Conservation (phyloP, 495 filamentous ascomycete species). For the Neohortaea acidophila region DNA sequence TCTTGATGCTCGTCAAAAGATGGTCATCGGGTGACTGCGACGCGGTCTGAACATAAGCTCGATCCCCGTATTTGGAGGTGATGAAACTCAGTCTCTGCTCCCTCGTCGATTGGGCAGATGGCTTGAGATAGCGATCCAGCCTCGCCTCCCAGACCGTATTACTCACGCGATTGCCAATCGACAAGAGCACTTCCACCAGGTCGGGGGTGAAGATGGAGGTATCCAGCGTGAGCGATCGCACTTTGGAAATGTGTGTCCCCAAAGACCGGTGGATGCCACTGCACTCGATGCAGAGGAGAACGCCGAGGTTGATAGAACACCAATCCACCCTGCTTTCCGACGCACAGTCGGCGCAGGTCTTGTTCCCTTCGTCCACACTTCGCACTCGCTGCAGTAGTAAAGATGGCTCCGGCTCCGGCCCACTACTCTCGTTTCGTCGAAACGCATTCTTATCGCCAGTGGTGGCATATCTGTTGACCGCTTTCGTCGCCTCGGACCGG, state of each 20-base stretch:
- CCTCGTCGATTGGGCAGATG: constrained; percentile 56
- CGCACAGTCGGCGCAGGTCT: constrained; percentile 88
- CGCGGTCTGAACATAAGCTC: constrained; percentile 58
- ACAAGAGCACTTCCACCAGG: constrained; percentile 83
- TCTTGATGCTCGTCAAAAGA: constrained; percentile 84
- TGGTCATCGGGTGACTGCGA: constrained; percentile 80
- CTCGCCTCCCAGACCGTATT: constrained; percentile 95
- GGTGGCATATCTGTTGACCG: constrained; percentile 66
- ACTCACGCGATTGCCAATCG: constrained; percentile 82
- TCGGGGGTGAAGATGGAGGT: constrained; percentile 91
- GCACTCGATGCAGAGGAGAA: constrained; percentile 95
- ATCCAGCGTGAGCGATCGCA: constrained; percentile 88
- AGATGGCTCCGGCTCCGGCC: constrained; percentile 53
- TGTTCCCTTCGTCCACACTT: constrained; percentile 84
- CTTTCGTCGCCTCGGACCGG: constrained; percentile 34
- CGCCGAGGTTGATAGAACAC: constrained; percentile 96
- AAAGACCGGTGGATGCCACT: constrained; percentile 94
- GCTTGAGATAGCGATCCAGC: constrained; percentile 57
- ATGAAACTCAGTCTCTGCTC: constrained; percentile 89
- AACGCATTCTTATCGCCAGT: constrained; percentile 77
- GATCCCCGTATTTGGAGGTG: constrained; percentile 82
- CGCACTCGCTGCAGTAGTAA: constrained; percentile 75
- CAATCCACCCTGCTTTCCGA: constrained; percentile 87
- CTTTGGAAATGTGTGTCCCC: constrained; percentile 94
- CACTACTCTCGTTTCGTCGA: constrained; percentile 49